These are phyloP conservation scores for Diplogelasinospora grovesii DNA, from an alignment of 495 filamentous ascomycete genomes.

Conservation along the genomic window DNA sequence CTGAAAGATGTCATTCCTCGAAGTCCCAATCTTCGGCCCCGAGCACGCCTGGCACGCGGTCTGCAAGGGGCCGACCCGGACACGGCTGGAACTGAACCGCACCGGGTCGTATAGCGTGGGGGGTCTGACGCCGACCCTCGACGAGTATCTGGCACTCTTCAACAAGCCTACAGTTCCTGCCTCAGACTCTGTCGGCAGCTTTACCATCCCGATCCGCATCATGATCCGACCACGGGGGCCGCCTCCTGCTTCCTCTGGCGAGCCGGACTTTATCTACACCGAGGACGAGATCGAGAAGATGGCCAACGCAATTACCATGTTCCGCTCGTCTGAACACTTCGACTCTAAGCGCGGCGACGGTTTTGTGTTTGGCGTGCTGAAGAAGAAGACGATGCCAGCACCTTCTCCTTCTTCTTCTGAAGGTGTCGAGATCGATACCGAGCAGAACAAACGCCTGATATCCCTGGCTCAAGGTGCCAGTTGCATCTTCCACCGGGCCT, in stretches of 20 bases:
- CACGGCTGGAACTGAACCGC: slow-evolving; percentile 37
- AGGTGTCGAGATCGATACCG: slow-evolving; percentile 21
- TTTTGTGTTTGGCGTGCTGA: slow-evolving; percentile 39
- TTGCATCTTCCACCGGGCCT: slow-evolving; percentile 36
- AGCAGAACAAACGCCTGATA: slow-evolving; percentile 19
- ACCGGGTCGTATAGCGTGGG: slow-evolving; percentile 34
- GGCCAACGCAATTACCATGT: slow-evolving; percentile 20
- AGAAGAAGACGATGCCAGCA: too few species aligned
- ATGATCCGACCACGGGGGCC: slow-evolving; percentile 42
- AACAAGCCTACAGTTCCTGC: too few species aligned
- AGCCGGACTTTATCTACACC: slow-evolving; percentile 36
- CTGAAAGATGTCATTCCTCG: too few species aligned
- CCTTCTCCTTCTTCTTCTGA: too few species aligned
- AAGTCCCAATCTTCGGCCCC: slow-evolving; percentile 38
- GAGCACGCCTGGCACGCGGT: slow-evolving; percentile 16
- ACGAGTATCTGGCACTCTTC: slow-evolving; percentile 12
- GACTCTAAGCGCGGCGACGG: slow-evolving; percentile 30
- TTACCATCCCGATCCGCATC: slow-evolving; percentile 24
- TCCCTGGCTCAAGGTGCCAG: slow-evolving; percentile 17
- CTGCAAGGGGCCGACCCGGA: slow-evolving; percentile 21
- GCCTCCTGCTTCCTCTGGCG: not conserved
- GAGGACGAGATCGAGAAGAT: slow-evolving; percentile 24
- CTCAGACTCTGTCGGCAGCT: not conserved
- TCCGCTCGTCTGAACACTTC: slow-evolving; percentile 21
- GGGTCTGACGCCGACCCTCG: slow-evolving; percentile 31